phyloP scores from a whole-genome alignment of 306 rosid species.

The Vachellia pachyceras region DNA sequence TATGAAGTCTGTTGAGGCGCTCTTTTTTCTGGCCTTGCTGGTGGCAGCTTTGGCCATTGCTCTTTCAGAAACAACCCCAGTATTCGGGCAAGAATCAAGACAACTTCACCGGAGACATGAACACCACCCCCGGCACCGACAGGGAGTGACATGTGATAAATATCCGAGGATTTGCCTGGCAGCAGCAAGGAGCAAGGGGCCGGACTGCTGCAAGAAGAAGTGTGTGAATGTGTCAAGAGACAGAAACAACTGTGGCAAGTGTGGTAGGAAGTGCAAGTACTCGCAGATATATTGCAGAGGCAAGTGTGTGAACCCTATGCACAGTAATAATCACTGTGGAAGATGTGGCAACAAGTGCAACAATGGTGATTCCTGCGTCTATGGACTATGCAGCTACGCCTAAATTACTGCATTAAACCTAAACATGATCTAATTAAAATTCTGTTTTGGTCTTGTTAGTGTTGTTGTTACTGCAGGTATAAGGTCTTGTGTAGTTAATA shows the following conservation, averaged over 20 bases:
- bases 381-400: slow-evolving; percentile 75
- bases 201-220: slow-evolving; percentile 58
- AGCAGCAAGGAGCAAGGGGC: slow-evolving; percentile 53
- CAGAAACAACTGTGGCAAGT: slow-evolving; percentile 62
- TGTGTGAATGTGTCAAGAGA: slow-evolving; percentile 59
- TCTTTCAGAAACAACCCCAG: slow-evolving; percentile 34
- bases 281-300: slow-evolving; percentile 65
- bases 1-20: slow-evolving; percentile 39
- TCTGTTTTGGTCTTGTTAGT: too few species aligned
- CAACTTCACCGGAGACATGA: slow-evolving; percentile 21
- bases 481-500: background rate
- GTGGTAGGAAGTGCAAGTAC: slow-evolving; percentile 67
- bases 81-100: slow-evolving; percentile 24
- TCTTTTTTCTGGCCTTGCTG: slow-evolving; percentile 37
- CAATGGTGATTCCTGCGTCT: slow-evolving; percentile 52
- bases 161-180: slow-evolving; percentile 54
- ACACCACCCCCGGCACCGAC: background rate
- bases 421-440: background rate
- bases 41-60: slow-evolving; percentile 43
- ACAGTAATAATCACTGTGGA: slow-evolving; percentile 60
- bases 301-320: slow-evolving; percentile 60
- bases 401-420: background rate
- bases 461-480: background rate
- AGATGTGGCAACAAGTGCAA: slow-evolving; percentile 58
- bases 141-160: slow-evolving; percentile 54